phyloP scores from a whole-genome alignment of 2,329 filamentous ascomycete species.

The Colletotrichum sp. region DNA sequence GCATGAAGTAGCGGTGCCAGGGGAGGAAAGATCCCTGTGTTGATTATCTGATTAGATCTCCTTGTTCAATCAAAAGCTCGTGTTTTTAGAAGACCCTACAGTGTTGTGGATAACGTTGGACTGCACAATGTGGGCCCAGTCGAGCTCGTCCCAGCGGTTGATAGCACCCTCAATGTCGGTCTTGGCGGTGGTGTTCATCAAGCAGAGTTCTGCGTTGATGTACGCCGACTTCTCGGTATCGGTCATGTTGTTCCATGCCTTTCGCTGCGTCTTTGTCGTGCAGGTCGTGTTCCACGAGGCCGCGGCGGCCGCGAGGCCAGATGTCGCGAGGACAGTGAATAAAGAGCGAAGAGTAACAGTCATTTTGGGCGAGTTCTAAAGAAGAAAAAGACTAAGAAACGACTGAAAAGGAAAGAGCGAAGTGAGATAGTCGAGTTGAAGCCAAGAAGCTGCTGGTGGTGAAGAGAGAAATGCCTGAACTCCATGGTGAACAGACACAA shows the following conservation, averaged over 20 bases:
- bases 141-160: conserved; percentile 22
- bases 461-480: neutral
- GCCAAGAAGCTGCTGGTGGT: neutral
- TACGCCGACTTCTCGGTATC: conserved; percentile 21
- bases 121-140: conserved; percentile 19
- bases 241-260: conserved; percentile 19
- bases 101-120: conserved; percentile 18
- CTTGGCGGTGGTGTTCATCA: conserved; percentile 14
- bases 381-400: neutral
- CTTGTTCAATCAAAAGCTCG: neutral
- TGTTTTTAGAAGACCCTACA: conserved; percentile 23
- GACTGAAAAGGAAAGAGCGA: neutral
- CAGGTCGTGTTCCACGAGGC: conserved; percentile 1
- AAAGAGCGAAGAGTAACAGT: neutral
- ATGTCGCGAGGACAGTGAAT: neutral
- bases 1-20: conserved; percentile 32
- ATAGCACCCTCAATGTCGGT: conserved; percentile 11
- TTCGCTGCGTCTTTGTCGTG: neutral
- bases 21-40: conserved; percentile 31
- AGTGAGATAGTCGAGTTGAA: neutral
- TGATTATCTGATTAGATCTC: neutral
- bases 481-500: neutral
- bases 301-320: neutral
- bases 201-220: conserved; percentile 23
- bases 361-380: neutral